These are phyloP conservation scores for Exophiala viscosa DNA, from an alignment of 2,329 filamentous ascomycete genomes.

Conservation along the genomic window DNA sequence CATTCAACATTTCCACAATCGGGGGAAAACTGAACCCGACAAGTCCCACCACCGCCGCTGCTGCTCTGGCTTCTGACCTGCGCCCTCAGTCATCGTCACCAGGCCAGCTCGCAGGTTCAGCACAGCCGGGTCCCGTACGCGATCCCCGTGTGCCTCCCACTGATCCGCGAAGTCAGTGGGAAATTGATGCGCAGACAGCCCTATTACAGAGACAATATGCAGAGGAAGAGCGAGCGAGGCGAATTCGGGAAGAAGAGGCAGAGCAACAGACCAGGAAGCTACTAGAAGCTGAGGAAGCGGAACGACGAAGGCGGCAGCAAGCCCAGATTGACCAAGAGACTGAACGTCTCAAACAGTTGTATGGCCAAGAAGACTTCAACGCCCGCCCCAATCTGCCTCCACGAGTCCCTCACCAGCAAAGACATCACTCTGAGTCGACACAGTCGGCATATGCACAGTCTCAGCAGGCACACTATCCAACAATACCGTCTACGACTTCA, in stretches of 20 bases:
- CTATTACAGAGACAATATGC: slow-evolving; percentile 43
- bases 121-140: slow-evolving; percentile 1
- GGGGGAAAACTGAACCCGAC: slow-evolving; percentile 24
- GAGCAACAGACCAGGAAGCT: slow-evolving; percentile 51
- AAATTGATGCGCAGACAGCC: slow-evolving; percentile 49
- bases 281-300: slow-evolving; percentile 52
- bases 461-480: slow-evolving; percentile 9
- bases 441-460: slow-evolving; percentile 19
- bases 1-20: slow-evolving; percentile 66
- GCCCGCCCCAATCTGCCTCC: slow-evolving; percentile 21
- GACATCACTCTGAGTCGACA: slow-evolving; percentile 20
- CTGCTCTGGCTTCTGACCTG: background rate
- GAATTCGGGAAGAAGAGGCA: slow-evolving; percentile 49
- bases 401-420: slow-evolving; percentile 15
- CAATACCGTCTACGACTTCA: slow-evolving; percentile 3
- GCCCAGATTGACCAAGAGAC: slow-evolving; percentile 71
- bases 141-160: slow-evolving; percentile 36
- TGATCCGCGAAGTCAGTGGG: slow-evolving; percentile 53
- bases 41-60: slow-evolving; percentile 26
- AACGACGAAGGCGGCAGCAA: slow-evolving; percentile 47
- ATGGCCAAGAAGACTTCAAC: slow-evolving; percentile 39
- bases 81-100: slow-evolving; percentile 16
- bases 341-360: slow-evolving; percentile 60
- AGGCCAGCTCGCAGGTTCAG: slow-evolving; percentile 26
- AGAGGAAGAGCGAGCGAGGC: slow-evolving; percentile 41